A percentile compares a stretch with the other conserved stretches of the same genome.
Conservation (phyloP, 768 basidiomycete genomes). For the Auriscalpium orientale region DNA sequence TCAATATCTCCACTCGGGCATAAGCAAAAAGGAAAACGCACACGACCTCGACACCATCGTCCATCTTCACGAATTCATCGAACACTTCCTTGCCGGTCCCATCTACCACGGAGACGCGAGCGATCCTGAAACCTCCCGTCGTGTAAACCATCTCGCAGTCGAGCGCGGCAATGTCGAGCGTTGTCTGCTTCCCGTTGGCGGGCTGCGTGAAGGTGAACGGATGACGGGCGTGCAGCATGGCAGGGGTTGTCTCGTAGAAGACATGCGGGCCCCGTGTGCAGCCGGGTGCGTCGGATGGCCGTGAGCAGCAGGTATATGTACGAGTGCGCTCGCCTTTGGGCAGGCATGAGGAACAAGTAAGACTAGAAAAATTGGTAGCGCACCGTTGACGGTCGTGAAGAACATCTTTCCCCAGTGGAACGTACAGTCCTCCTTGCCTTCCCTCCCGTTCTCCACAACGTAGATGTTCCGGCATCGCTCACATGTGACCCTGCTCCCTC, state of each 20-base stretch:
- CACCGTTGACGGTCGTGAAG: conserved; percentile 59
- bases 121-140: conserved; percentile 86
- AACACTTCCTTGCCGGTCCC: conserved; percentile 65
- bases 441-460: conserved; percentile 40
- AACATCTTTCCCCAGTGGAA: conserved; percentile 80
- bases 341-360: not conserved
- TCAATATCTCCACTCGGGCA: not conserved
- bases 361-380: conserved; percentile 10
- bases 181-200: conserved; percentile 23
- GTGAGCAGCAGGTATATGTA: conserved; percentile 75
- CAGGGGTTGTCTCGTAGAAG: conserved; percentile 70
- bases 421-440: conserved; percentile 54
- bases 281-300: conserved; percentile 50
- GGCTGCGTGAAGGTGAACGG: conserved; percentile 51
- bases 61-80: conserved; percentile 78
- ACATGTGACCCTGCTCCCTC: conserved; percentile 60
- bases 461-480: conserved; percentile 68
- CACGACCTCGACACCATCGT: conserved; percentile 74
- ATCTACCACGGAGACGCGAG: conserved; percentile 85
- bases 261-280: conserved; percentile 83
- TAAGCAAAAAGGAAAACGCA: conserved; percentile 27
- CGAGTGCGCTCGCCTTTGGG: conserved; percentile 58
- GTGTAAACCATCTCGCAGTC: conserved; percentile 98
- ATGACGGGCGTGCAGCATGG: conserved; percentile 65
- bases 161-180: conserved; percentile 75